Conservation (phyloP, 176 grass and related monocot species). For the Areca catechu region DNA sequence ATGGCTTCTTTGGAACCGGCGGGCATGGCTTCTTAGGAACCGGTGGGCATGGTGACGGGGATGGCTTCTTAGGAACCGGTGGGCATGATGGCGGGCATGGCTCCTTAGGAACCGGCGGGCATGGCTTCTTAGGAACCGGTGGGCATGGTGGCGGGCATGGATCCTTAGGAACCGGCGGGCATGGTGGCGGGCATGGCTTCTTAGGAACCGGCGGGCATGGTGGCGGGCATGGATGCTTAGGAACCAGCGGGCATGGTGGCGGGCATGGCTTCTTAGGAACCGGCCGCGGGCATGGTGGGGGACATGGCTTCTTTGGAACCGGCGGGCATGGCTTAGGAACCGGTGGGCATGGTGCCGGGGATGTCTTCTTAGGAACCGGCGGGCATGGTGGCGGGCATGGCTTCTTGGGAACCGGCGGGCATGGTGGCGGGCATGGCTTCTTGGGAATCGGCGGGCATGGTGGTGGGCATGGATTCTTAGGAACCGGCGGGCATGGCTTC, state of each 20-base stretch:
- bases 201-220: not conserved
- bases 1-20: slow-evolving; percentile 12
- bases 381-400: no score
- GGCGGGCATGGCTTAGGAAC: no score
- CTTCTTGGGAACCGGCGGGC: not conserved
- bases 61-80: not conserved
- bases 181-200: not conserved
- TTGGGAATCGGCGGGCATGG: not conserved
- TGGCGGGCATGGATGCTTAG: no score
- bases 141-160: no score
- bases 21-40: not conserved
- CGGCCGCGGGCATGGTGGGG: no score
- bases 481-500: not conserved
- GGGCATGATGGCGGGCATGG: not conserved
- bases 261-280: no score
- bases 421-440: no score
- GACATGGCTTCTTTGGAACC: no score
- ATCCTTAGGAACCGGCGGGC: no score
- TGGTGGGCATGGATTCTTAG: slow-evolving; percentile 16
- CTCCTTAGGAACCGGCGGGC: slow-evolving; percentile 14
- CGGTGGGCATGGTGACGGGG: not conserved
- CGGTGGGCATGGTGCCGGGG: not conserved
- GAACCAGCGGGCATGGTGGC: no score
- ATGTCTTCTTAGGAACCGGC: slow-evolving; percentile 12
- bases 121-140: no score